phyloP scores from a whole-genome alignment of 108 stramenopile genomes.

The Cyclotella kingstonii region DNA sequence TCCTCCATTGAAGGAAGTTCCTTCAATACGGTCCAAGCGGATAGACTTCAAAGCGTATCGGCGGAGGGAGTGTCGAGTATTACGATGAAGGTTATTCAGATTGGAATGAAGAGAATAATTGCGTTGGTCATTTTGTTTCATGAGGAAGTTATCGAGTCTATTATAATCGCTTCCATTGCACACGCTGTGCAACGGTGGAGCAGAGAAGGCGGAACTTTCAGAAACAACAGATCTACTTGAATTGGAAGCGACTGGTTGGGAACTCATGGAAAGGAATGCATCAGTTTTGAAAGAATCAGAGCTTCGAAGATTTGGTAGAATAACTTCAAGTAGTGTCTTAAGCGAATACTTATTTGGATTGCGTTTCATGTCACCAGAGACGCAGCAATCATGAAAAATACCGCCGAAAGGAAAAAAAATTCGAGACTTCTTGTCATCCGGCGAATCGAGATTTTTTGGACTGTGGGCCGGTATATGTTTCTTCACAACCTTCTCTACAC shows the following conservation, averaged over 20 bases:
- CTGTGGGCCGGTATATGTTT: background rate
- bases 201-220: slow-evolving; percentile 16
- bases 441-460: background rate
- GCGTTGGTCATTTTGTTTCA: background rate
- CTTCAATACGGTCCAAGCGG: slow-evolving; percentile 47
- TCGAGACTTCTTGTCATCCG: background rate
- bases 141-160: background rate
- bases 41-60: slow-evolving; percentile 73
- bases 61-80: slow-evolving; percentile 11
- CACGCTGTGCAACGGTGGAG: background rate
- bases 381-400: slow-evolving; percentile 20
- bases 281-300: background rate
- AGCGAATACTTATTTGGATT: background rate
- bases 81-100: background rate
- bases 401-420: background rate
- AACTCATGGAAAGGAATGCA: slow-evolving; percentile 9
- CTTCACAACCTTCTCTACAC: slow-evolving; percentile 20
- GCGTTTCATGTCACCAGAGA: background rate
- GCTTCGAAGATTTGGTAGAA: background rate
- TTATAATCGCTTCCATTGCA: background rate
- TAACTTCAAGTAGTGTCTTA: background rate
- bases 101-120: background rate
- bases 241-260: background rate
- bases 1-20: background rate
- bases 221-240: slow-evolving; percentile 12